Percentiles rank a stretch among this genome's conserved stretches.
Evolutionary conservation across 108 stramenopile species (phyloP).

Genomic region (Skeletonema potamos): DNA sequence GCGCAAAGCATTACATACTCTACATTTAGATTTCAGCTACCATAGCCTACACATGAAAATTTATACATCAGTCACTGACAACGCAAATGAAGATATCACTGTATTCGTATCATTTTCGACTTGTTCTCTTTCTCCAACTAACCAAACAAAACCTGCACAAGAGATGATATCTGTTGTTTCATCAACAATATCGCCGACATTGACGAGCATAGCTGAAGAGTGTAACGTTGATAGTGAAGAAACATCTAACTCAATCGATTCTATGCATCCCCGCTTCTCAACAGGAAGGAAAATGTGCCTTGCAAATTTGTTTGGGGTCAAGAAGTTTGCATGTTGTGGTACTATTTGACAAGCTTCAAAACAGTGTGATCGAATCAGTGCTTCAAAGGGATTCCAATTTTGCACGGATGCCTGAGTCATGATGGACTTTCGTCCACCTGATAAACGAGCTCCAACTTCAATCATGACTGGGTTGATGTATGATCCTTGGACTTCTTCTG

Average conservation of each 20-base stretch:
- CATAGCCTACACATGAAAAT: not conserved
- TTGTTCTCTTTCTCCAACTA: conserved; percentile 16
- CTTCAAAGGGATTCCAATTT: conserved; percentile 27
- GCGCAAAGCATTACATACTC: no score
- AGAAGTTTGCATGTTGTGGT: not conserved
- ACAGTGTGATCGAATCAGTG: conserved; percentile 37
- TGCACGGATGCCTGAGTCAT: conserved; percentile 23
- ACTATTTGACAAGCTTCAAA: conserved; percentile 1
- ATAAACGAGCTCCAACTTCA: conserved; percentile 43
- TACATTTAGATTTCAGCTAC: no score
- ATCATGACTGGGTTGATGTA: conserved; percentile 34
- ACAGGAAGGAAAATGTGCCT: conserved; percentile 27
- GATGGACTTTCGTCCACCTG: conserved; percentile 46
- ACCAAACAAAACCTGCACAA: conserved; percentile 38
- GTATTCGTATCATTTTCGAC: conserved; percentile 19
- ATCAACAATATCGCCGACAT: conserved; percentile 29
- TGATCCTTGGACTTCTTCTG: not conserved
- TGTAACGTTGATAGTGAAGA: conserved; percentile 21
- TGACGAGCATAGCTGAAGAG: conserved; percentile 7
- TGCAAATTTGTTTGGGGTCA: conserved; percentile 18
- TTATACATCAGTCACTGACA: not conserved
- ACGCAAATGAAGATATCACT: conserved; percentile 7
- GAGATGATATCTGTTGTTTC: conserved; percentile 23
- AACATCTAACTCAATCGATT: not conserved
- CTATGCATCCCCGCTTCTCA: conserved; percentile 24